Conservation (phyloP, 2,329 filamentous ascomycete species). For the Aspergillus flavus region DNA sequence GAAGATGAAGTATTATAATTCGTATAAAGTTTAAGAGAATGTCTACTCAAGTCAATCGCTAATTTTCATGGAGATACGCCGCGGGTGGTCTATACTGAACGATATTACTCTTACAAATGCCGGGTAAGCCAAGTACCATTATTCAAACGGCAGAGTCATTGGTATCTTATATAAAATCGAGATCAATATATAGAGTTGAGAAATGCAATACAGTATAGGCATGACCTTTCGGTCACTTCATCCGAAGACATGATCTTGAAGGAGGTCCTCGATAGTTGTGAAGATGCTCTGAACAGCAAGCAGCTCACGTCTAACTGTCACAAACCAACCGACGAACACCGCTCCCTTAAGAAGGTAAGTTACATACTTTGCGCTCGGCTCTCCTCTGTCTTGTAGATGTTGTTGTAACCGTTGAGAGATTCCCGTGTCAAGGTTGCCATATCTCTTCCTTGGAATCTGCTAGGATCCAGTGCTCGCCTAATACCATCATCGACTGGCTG, state of each 20-base stretch:
- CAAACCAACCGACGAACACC: neutral
- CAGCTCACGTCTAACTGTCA: neutral
- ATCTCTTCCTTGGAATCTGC: conserved; percentile 27
- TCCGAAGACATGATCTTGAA: neutral
- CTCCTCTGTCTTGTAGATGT: conserved; percentile 32
- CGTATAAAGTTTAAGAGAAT: neutral
- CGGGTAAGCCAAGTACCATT: neutral
- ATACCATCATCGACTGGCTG: conserved; percentile 21
- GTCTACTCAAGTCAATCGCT: neutral
- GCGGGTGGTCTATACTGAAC: neutral
- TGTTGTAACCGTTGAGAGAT: conserved; percentile 33
- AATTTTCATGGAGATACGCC: neutral
- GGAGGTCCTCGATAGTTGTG: neutral
- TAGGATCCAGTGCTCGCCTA: conserved; percentile 26
- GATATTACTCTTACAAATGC: neutral
- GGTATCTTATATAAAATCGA: neutral
- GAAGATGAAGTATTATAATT: no score
- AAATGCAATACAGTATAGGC: neutral
- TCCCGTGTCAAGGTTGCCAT: conserved; percentile 21
- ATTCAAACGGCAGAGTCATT: neutral
- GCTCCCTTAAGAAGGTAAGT: neutral
- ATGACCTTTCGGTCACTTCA: neutral
- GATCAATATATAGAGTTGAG: neutral
- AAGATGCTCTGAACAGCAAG: neutral
- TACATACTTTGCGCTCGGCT: neutral